Percentiles rank a stretch among this genome's conserved stretches.
Evolutionary conservation across 2,329 filamentous ascomycete species (phyloP).

Genomic region (Zasmidium citrigriseum): DNA sequence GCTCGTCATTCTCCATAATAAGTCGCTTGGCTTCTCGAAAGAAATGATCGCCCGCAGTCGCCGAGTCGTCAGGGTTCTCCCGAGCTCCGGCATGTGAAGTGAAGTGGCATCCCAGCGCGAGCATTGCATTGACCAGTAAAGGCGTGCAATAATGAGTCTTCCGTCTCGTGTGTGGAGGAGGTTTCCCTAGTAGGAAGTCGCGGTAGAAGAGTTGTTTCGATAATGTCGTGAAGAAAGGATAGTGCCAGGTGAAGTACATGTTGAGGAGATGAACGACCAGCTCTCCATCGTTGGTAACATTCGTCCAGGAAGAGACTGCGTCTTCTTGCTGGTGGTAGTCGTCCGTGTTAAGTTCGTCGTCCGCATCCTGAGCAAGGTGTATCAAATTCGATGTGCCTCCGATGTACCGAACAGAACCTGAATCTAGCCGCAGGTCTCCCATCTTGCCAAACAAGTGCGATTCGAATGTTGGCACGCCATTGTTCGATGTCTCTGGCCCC

Average conservation of each 20-base stretch:
- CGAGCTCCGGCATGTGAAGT: constrained; percentile 74
- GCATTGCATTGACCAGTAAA: constrained; percentile 88
- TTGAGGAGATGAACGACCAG: constrained; percentile 85
- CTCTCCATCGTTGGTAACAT: constrained; percentile 75
- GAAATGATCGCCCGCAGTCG: constrained; percentile 92
- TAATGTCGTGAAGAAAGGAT: constrained; percentile 90
- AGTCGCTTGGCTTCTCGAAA: constrained; percentile 90
- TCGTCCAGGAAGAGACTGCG: constrained; percentile 82
- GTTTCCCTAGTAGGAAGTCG: constrained; percentile 75
- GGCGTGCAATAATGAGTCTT: constrained; percentile 80
- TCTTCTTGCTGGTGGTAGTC: constrained; percentile 60
- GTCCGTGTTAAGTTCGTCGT: constrained; percentile 37
- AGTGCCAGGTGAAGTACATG: constrained; percentile 99
- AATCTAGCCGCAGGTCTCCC: constrained; percentile 84
- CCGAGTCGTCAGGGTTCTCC: constrained; percentile 69
- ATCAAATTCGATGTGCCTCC: constrained; percentile 94
- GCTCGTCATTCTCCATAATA: constrained; percentile 88
- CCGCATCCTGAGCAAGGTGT: constrained; percentile 62
- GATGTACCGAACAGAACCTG: constrained; percentile 86
- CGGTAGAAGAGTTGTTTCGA: constrained; percentile 84
- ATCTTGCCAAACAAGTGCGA: constrained; percentile 87
- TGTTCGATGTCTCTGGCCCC: constrained; percentile 40
- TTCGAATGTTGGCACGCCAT: constrained; percentile 57
- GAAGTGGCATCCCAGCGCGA: constrained; percentile 91
- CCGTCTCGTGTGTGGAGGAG: constrained; percentile 48